Conservation (phyloP, 1,139 yeast genomes). For the Diutina ranongensis region DNA sequence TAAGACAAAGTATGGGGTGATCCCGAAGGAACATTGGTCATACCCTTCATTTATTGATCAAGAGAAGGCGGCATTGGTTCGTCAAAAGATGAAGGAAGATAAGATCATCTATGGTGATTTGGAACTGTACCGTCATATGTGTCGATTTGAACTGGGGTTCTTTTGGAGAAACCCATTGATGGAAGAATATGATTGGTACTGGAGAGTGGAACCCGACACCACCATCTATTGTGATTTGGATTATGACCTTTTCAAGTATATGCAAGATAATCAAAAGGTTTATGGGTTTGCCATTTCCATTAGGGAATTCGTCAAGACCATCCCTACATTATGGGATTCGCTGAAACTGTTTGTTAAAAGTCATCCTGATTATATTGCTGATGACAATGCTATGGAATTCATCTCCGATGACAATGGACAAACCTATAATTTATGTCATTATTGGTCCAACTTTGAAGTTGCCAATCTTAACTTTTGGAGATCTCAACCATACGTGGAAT, state of each 20-base stretch:
- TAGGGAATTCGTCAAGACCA: conserved; percentile 74
- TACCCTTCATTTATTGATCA: conserved; percentile 52
- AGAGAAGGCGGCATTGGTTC: conserved; percentile 40
- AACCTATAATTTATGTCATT: conserved; percentile 70
- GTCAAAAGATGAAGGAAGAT: conserved; percentile 40
- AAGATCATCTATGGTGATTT: conserved; percentile 52
- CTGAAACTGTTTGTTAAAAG: conserved; percentile 56
- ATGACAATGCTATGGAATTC: conserved; percentile 63
- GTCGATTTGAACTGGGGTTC: conserved; percentile 86
- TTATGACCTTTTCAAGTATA: conserved; percentile 71
- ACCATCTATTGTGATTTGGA: conserved; percentile 68
- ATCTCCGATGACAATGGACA: conserved; percentile 57
- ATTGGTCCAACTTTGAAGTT: conserved; percentile 83
- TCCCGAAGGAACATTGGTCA: conserved; percentile 61
- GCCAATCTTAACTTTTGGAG: conserved; percentile 71
- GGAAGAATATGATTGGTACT: conserved; percentile 70
- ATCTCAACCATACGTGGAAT: conserved; percentile 51
- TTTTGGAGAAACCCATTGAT: conserved; percentile 69
- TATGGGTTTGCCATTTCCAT: conserved; percentile 76
- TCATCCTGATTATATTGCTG: conserved; percentile 53
- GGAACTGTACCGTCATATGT: conserved; percentile 70
- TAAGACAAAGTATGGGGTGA: conserved; percentile 55
- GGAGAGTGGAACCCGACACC: conserved; percentile 92
- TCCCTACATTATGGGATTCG: conserved; percentile 72
- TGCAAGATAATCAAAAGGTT: conserved; percentile 62